Evolutionary conservation across 768 basidiomycete species (phyloP).

Genomic region (Termitomyces sp.): DNA sequence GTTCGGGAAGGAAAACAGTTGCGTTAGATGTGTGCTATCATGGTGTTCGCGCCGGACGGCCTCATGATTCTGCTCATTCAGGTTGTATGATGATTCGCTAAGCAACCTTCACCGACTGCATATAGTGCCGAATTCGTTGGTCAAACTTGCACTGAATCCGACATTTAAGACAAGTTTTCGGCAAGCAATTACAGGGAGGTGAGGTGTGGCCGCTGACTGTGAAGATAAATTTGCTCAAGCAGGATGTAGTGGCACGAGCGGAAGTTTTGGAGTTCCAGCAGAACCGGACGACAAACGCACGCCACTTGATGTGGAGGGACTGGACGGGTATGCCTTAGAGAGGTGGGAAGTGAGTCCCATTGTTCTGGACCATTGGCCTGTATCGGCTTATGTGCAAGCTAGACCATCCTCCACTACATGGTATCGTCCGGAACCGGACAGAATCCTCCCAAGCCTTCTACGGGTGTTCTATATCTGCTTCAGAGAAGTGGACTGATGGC

Average conservation of each 20-base stretch:
- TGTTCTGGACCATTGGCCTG: neutral
- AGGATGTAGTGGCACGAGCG: slow-evolving; percentile 57
- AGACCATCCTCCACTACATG: slow-evolving; percentile 99
- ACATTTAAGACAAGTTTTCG: slow-evolving; percentile 79
- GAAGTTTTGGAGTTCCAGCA: slow-evolving; percentile 83
- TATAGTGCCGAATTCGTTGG: slow-evolving; percentile 57
- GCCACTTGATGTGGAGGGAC: slow-evolving; percentile 48
- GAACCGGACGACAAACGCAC: slow-evolving; percentile 60
- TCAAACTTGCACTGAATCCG: slow-evolving; percentile 65
- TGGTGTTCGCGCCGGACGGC: slow-evolving; percentile 6
- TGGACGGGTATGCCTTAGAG: slow-evolving; percentile 82
- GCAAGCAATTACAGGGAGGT: slow-evolving; percentile 89
- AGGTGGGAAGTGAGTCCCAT: slow-evolving; percentile 76
- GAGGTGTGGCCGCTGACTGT: slow-evolving; percentile 15
- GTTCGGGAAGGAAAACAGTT: slow-evolving; percentile 71
- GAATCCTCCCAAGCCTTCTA: slow-evolving; percentile 69
- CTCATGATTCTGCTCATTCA: slow-evolving; percentile 26
- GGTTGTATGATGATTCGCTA: slow-evolving; percentile 71
- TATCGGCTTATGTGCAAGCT: slow-evolving; percentile 2
- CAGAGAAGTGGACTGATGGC: slow-evolving; percentile 87
- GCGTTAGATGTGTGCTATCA: slow-evolving; percentile 17
- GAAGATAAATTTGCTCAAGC: neutral
- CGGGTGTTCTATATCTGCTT: slow-evolving; percentile 80
- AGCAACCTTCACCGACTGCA: slow-evolving; percentile 62
- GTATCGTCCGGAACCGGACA: slow-evolving; percentile 88